Evolutionary conservation across 225 moss, liverwort and hornwort species (phyloP).

Genomic region (Neckera pumila): DNA sequence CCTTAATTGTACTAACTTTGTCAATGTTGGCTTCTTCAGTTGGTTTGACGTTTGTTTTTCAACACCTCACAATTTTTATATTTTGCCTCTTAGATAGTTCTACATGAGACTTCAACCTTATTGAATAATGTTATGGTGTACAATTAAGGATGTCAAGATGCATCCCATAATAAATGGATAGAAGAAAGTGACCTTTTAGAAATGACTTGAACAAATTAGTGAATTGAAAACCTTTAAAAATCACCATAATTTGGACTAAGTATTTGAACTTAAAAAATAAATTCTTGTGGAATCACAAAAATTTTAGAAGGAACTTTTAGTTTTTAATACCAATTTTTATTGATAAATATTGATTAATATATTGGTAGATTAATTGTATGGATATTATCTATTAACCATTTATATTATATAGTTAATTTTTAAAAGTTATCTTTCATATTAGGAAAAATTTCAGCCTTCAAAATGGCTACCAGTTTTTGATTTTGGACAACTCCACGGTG

Average conservation of each 20-base stretch:
- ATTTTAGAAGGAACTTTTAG: not conserved
- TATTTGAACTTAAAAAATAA: not conserved
- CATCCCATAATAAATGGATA: accelerated
- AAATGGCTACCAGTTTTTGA: too few relatives aligned
- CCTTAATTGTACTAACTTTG: not conserved
- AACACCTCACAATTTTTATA: not conserved
- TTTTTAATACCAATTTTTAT: not conserved
- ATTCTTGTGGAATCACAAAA: not conserved
- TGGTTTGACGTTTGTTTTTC: too few relatives aligned
- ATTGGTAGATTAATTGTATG: not conserved
- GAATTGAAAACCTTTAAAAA: too few relatives aligned
- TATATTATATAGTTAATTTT: too few relatives aligned
- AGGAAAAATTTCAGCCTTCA: too few relatives aligned
- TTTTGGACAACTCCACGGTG: too few relatives aligned
- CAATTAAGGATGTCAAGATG: not conserved
- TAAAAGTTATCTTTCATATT: too few relatives aligned
- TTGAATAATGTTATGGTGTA: too few relatives aligned
- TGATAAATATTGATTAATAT: too few relatives aligned
- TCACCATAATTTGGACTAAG: not conserved
- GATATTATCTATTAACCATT: not conserved
- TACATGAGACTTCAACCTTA: not conserved
- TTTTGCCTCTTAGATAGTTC: not conserved
- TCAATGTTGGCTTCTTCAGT: not conserved
- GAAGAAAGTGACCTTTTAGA: accelerated
- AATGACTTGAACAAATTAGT: not conserved